These are phyloP conservation scores for Komagataea norvegica DNA, from an alignment of 1,139 yeast species.

Conservation along the genomic window DNA sequence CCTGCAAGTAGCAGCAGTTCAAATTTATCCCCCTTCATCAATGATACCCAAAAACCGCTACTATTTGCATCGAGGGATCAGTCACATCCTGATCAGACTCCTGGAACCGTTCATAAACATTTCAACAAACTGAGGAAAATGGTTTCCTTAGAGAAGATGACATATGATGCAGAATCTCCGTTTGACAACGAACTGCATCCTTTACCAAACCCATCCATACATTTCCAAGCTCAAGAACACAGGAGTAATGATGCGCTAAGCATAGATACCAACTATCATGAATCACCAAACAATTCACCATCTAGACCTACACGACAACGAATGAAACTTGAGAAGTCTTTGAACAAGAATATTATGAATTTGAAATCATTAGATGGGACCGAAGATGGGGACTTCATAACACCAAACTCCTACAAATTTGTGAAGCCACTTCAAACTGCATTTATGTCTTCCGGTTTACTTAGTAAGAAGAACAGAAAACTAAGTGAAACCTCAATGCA, in stretches of 20 bases:
- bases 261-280: too few relatives aligned
- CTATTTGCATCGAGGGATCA: constrained; percentile 16
- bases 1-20: constrained; percentile 25
- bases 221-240: constrained; percentile 16
- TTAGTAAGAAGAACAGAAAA: constrained; percentile 59
- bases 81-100: constrained; percentile 13
- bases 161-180: constrained; percentile 19
- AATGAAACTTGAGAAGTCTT: constrained; percentile 15
- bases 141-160: constrained; percentile 23
- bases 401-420: constrained; percentile 59
- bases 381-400: constrained; percentile 28
- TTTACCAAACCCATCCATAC: constrained; percentile 24
- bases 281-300: constrained; percentile 27
- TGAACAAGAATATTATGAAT: constrained; percentile 13
- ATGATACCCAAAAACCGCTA: constrained; percentile 22
- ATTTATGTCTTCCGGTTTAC: constrained; percentile 68
- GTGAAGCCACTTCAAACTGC: constrained; percentile 87
- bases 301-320: constrained; percentile 28
- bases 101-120: constrained; percentile 23
- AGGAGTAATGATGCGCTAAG: constrained; percentile 19
- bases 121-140: constrained; percentile 26
- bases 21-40: constrained; percentile 24
- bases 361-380: constrained; percentile 34
- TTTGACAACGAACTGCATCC: constrained; percentile 22
- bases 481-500: constrained; percentile 33